Evolutionary conservation across 352 stramenopile genomes (phyloP), one percentile per base, ranked within the genome.

Genomic region (Hyaloperonospora arabidopsidis): DNA sequence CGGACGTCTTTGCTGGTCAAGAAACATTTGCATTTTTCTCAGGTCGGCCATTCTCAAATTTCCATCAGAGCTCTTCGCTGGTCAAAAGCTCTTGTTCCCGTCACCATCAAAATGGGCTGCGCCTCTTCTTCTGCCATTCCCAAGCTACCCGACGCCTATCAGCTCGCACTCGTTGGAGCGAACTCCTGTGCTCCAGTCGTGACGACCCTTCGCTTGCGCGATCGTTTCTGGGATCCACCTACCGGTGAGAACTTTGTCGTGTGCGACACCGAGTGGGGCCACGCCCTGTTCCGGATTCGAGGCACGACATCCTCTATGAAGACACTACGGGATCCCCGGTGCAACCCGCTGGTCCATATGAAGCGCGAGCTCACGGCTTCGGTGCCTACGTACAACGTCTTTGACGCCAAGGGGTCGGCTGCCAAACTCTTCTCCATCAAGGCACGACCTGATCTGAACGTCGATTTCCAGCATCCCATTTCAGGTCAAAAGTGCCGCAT

Each of bases 321-420:
- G 43, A 74, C 68, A 7, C 43, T 76, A 22, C 58, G 61, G 2
- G 61, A 65, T 19, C 49, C 49, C 1, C 49, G 59, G 29, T 52
- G 65, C 12, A 49, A 49, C 36, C 64, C 68, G 25, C 50, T 76
- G 17, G 68, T 67, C 41, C 68, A 76, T 54, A 68, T 76, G 44
- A 70, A 71, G 48, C 68, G 65, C 45, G 64, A 73, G 28, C 52
- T 69, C 19, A 65, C 71, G 52, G 57, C 55, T 35, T 56, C 58
- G 19, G 58, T 62, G n/a, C 64, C 68, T 23, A 73, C 64, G 1
- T 74, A 69, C 47, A 76, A 72, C 54, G 65, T 72, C 0, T 74
- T 62, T 35, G 51, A 65, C 35, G 68, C 64, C 35, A 69, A 68
- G 25, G 28, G 49, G 10, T 65, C 61, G 18, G 61, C 61, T 18